A percentile compares a stretch with the other conserved stretches of the same genome.
phyloP scores from a whole-genome alignment of 805 yeast genomes.

The Schwanniomyces sp. region DNA sequence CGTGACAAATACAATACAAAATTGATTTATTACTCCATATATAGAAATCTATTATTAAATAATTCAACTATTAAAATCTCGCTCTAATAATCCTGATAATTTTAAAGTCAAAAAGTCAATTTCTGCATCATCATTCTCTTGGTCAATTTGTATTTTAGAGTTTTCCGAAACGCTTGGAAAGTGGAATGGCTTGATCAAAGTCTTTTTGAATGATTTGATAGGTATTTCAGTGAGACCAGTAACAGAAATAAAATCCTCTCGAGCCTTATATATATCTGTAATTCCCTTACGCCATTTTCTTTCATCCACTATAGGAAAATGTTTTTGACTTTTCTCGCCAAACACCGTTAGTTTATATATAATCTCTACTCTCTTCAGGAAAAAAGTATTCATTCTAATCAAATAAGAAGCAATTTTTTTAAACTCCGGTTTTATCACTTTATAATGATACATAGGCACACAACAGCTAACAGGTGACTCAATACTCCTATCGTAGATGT shows the following conservation, averaged over 20 bases:
- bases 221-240: constrained; percentile 24
- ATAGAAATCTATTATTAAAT: not conserved
- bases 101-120: constrained; percentile 13
- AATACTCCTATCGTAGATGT: constrained; percentile 19
- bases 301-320: constrained; percentile 23
- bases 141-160: not conserved
- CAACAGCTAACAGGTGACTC: constrained; percentile 13
- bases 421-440: constrained; percentile 13
- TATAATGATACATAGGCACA: constrained; percentile 13
- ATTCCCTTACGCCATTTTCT: constrained; percentile 27
- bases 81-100: constrained; percentile 12
- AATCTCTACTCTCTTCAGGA: constrained; percentile 24
- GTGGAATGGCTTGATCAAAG: constrained; percentile 24
- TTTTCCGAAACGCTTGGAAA: constrained; percentile 13
- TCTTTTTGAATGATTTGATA: constrained; percentile 17
- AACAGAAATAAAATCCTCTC: constrained; percentile 20
- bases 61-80: constrained; percentile 6
- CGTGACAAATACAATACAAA: too few relatives aligned
- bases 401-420: constrained; percentile 26
- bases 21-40: not conserved
- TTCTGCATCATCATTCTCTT: constrained; percentile 5
- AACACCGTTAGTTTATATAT: constrained; percentile 30
- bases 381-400: constrained; percentile 28
- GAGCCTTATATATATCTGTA: constrained; percentile 19
- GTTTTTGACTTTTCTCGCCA: constrained; percentile 16